These are phyloP conservation scores for Monosiga brevicollis DNA, from an alignment of 78 protist genomes.

Conservation along the genomic window DNA sequence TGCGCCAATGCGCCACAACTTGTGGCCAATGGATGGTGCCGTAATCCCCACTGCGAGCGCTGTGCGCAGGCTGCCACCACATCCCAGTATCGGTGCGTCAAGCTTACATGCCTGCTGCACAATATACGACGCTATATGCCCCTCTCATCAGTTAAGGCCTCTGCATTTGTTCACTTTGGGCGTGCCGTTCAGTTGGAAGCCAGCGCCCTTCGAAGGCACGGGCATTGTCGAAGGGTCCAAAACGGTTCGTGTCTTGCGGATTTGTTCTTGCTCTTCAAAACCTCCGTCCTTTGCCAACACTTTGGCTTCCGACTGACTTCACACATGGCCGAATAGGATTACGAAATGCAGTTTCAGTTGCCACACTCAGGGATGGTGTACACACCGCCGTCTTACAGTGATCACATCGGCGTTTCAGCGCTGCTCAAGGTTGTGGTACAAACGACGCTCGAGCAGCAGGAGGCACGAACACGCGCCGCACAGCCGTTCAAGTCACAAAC, in stretches of 20 bases:
- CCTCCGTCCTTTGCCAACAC: too few relatives aligned
- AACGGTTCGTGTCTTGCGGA: background rate
- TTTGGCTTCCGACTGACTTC: too few relatives aligned
- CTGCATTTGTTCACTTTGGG: background rate
- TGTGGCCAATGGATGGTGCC: background rate
- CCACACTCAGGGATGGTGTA: background rate
- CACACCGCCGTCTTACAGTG: background rate
- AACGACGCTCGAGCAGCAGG: background rate
- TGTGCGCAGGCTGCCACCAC: background rate
- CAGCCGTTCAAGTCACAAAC: background rate
- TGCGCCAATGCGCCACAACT: background rate
- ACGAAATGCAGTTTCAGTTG: background rate
- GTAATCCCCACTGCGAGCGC: background rate
- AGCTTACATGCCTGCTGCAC: background rate
- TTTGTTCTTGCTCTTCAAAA: background rate
- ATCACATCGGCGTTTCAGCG: background rate
- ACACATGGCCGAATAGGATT: too few relatives aligned
- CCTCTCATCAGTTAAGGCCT: too few relatives aligned
- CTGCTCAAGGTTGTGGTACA: background rate
- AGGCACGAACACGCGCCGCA: background rate
- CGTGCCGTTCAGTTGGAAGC: background rate
- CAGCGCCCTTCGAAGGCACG: background rate
- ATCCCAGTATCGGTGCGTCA: background rate
- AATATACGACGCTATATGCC: background rate
- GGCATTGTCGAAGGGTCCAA: background rate